phyloP scores from a whole-genome alignment of 139 green algal species.

The Closterium sp. region DNA sequence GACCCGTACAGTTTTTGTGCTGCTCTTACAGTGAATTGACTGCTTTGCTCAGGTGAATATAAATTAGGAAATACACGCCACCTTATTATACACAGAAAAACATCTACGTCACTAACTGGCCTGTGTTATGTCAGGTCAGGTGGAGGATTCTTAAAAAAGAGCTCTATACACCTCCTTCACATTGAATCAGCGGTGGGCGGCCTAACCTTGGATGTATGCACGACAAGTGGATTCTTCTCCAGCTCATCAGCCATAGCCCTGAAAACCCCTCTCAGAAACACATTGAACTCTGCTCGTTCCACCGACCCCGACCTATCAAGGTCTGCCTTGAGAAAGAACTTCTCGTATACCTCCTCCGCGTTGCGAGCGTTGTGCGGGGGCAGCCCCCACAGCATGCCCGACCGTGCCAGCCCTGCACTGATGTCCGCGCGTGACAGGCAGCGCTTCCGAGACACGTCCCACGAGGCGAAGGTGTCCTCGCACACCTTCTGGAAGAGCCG shows the following conservation, averaged over 20 bases:
- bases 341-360: slow-evolving; percentile 15
- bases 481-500: neutral
- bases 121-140: no score
- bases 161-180: no score
- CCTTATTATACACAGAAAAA: no score
- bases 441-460: slow-evolving; percentile 10
- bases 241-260: slow-evolving; percentile 20
- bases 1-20: neutral
- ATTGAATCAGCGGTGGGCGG: no score
- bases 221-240: slow-evolving; percentile 35
- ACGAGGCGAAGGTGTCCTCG: slow-evolving; percentile 27
- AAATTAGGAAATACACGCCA: neutral
- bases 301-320: slow-evolving; percentile 19
- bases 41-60: neutral
- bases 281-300: slow-evolving; percentile 22
- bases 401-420: neutral
- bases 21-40: neutral
- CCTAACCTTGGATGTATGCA: neutral
- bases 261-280: slow-evolving; percentile 23
- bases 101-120: no score
- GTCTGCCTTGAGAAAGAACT: slow-evolving; percentile 24
- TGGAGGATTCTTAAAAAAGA: no score
- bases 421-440: slow-evolving; percentile 3
- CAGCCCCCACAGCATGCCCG: slow-evolving; percentile 33
- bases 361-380: neutral